These are phyloP conservation scores for Pythium chondricola DNA, from an alignment of 352 stramenopile genomes.

Conservation along the genomic window DNA sequence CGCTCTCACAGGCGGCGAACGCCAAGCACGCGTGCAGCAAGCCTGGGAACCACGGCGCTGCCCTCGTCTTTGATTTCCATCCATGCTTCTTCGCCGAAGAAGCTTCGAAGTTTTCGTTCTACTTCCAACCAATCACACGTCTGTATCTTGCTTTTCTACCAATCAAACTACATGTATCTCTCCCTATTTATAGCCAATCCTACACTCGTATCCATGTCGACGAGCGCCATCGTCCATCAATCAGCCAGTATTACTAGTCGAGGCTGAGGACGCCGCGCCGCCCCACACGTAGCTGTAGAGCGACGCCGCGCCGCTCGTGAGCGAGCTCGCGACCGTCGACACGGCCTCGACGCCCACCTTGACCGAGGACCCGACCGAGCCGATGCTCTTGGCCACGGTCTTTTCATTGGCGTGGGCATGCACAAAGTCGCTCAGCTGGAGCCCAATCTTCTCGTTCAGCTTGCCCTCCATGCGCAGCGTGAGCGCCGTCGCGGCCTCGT, in stretches of 20 bases:
- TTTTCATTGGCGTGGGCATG: slow-evolving; percentile 83
- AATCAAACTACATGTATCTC: no score
- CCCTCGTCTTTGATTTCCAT: not conserved
- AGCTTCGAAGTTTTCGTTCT: no score
- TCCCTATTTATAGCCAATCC: no score
- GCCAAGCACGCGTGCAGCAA: slow-evolving; percentile 17
- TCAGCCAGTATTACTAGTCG: no score
- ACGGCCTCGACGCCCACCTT: slow-evolving; percentile 81
- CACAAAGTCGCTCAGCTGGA: slow-evolving; percentile 85
- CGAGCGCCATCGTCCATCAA: no score
- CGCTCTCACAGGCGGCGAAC: slow-evolving; percentile 28
- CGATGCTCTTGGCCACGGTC: slow-evolving; percentile 78
- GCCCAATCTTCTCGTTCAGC: slow-evolving; percentile 78
- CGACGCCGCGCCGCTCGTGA: slow-evolving; percentile 68
- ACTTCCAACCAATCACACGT: no score
- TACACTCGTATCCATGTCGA: no score
- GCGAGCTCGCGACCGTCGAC: slow-evolving; percentile 69
- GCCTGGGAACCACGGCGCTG: slow-evolving; percentile 9
- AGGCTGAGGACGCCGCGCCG: no score
- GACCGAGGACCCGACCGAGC: slow-evolving; percentile 68
- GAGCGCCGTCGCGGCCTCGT: slow-evolving; percentile 71
- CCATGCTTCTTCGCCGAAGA: not conserved
- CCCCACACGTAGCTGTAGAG: slow-evolving; percentile 86
- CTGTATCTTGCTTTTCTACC: no score
- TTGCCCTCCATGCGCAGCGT: slow-evolving; percentile 85